A percentile compares a stretch with the other conserved stretches of the same genome.
phyloP scores from a whole-genome alignment of 2,329 filamentous ascomycete genomes.

The Colletotrichum shisoi region DNA sequence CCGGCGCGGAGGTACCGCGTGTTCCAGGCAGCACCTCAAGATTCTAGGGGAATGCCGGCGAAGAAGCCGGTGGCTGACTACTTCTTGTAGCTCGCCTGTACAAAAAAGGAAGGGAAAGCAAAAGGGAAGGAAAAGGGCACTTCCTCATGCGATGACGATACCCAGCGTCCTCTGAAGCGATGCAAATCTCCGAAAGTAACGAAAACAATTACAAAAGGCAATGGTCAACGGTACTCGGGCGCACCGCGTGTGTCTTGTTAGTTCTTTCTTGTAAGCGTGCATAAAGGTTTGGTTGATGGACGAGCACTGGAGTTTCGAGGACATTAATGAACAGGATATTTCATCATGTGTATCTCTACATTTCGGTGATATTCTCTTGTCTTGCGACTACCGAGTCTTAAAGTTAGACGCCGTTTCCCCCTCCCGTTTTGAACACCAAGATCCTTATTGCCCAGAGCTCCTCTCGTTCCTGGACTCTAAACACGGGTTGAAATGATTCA shows the following conservation, averaged over 20 bases:
- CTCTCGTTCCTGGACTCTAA: background rate
- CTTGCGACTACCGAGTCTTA: background rate
- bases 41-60: slow-evolving; percentile 94
- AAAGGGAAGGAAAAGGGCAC: slow-evolving; percentile 16
- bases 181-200: slow-evolving; percentile 4
- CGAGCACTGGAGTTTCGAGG: slow-evolving; percentile 22
- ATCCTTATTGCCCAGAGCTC: background rate
- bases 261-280: slow-evolving; percentile 5
- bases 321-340: slow-evolving; percentile 8
- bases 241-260: background rate
- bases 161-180: background rate
- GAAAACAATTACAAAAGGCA: slow-evolving; percentile 1
- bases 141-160: slow-evolving; percentile 40
- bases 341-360: background rate
- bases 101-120: too few relatives aligned
- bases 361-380: background rate
- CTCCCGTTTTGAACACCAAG: background rate
- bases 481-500: background rate
- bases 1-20: slow-evolving; percentile 91
- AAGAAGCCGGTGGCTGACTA: slow-evolving; percentile 99
- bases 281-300: slow-evolving; percentile 1
- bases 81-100: slow-evolving; percentile 68
- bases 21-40: slow-evolving; percentile 95
- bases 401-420: background rate
- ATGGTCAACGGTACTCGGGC: slow-evolving; percentile 15